Evolutionary conservation across 495 filamentous ascomycete species (phyloP).

Genomic region (Tuber melanosporum): DNA sequence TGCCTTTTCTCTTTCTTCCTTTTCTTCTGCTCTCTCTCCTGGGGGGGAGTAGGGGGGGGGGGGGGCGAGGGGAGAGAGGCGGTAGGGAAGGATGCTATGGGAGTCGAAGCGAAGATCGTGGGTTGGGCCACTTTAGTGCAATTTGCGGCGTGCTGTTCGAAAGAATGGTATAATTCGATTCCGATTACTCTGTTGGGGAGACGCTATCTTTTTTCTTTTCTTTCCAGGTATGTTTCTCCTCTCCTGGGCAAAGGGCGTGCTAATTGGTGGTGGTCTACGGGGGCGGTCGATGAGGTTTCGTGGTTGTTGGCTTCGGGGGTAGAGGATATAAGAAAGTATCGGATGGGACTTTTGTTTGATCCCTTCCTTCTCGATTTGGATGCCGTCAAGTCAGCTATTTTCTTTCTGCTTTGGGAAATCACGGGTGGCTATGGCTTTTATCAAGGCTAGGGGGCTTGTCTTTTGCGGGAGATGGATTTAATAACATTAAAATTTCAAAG

Average conservation of each 20-base stretch:
- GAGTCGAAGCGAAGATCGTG: slow-evolving; percentile 90
- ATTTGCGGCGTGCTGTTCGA: slow-evolving; percentile 81
- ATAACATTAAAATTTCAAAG: not conserved
- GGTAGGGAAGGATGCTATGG: slow-evolving; percentile 54
- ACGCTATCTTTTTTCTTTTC: slow-evolving; percentile 53
- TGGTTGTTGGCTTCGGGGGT: not conserved
- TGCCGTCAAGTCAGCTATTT: not conserved
- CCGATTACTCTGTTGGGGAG: slow-evolving; percentile 91
- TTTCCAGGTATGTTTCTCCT: slow-evolving; percentile 53
- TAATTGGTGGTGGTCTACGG: slow-evolving; percentile 7
- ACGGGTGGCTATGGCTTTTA: not conserved
- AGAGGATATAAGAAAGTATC: not conserved
- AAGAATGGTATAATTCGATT: slow-evolving; percentile 87
- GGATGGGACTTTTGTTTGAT: not conserved
- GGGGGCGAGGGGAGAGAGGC: slow-evolving; percentile 49
- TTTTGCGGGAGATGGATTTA: not conserved
- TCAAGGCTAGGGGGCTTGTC: not conserved
- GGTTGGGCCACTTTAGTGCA: slow-evolving; percentile 87
- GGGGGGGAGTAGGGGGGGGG: slow-evolving; percentile 39
- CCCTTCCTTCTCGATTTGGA: not conserved
- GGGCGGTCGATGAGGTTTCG: not conserved
- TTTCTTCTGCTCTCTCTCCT: slow-evolving; percentile 48
- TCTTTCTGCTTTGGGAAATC: not conserved
- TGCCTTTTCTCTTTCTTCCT: slow-evolving; percentile 32
- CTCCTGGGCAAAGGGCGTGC: slow-evolving; percentile 8